Evolutionary conservation across 495 filamentous ascomycete species (phyloP), one percentile per base, ranked within the genome.

Genomic region (Neurospora sublineolata): DNA sequence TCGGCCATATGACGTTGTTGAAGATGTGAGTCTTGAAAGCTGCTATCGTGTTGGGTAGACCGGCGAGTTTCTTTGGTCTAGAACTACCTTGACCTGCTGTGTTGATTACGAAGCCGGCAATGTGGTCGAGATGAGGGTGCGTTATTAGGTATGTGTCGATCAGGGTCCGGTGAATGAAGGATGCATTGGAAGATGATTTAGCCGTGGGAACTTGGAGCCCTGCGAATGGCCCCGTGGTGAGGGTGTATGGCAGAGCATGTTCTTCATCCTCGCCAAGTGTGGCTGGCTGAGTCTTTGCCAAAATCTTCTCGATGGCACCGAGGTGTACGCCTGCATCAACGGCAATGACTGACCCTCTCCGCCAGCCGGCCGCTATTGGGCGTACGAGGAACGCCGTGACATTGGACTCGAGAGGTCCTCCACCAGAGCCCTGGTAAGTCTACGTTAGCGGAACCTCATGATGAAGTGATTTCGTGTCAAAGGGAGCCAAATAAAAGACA

Each of bases 1-100:
- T 99, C 0, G 95, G 95, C 96, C 96, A 99, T 69, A 99, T 96
- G 60, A 97, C 80, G 77, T 97, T 94, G 81, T 99, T 99, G 83
- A 98, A 99, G 71, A 99, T 91, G 80, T 99, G 94, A 11, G 85
- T 87, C 77, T 97, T 97, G 78, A 99, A 88, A 3, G 94, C 94
- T 16, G 90, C 84, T 58, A 99, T 93, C 40, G 94, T 94, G 20
- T 87, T 89, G 0, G 94, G 93, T 3, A 97, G 81, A 9, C 91
- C 95, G 6, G 94, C 93, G 11, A 99, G 82, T 27, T 89, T 85
- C 78, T 97, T 99, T 8, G 93, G 92, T 16, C 87, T 87, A 58
- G 83, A 84, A 39, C 89, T 90, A n/a, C 86, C 88, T 30, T 96
- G 86, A 27, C 90, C 88, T 33, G 94, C 94, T 1, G 94, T 96